These are phyloP conservation scores for Solanum lignicaule DNA, from an alignment of 257 asterid genomes.

Conservation along the genomic window DNA sequence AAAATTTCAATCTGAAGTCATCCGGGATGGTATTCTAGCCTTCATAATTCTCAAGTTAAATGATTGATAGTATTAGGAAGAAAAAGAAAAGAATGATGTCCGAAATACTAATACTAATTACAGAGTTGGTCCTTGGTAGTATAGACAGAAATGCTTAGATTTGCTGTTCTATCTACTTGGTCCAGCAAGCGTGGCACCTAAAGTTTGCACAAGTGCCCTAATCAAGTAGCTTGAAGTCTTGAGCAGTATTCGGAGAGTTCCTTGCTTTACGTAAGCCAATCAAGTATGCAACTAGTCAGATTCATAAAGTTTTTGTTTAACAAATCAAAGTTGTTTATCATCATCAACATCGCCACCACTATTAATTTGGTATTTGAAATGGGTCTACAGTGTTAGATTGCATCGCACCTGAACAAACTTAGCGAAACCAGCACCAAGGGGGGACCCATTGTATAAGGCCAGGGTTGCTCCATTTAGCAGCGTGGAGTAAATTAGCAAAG, in stretches of 20 bases:
- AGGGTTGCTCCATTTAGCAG: constrained; percentile 81
- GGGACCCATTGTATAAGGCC: constrained; percentile 89
- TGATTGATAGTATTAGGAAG: neutral
- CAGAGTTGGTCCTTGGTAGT: neutral
- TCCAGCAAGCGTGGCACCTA: neutral
- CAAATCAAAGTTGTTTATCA: neutral
- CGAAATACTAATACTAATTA: neutral
- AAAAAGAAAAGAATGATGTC: neutral
- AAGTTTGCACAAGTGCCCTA: neutral
- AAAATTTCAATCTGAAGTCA: neutral
- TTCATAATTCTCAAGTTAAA: neutral
- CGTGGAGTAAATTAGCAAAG: constrained; percentile 83
- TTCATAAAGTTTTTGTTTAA: neutral
- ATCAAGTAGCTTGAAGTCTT: neutral
- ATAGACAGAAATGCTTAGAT: neutral
- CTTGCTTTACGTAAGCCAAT: neutral
- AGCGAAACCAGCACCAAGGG: constrained; percentile 88
- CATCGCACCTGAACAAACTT: constrained; percentile 76
- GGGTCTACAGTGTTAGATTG: neutral
- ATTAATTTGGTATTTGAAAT: neutral
- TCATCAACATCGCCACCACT: neutral
- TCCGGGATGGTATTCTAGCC: neutral
- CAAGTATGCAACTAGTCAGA: neutral
- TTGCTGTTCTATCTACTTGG: neutral
- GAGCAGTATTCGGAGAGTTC: neutral